Conservation (phyloP, 192 early-diverging fungal genomes). For the Coemansia sp. region DNA sequence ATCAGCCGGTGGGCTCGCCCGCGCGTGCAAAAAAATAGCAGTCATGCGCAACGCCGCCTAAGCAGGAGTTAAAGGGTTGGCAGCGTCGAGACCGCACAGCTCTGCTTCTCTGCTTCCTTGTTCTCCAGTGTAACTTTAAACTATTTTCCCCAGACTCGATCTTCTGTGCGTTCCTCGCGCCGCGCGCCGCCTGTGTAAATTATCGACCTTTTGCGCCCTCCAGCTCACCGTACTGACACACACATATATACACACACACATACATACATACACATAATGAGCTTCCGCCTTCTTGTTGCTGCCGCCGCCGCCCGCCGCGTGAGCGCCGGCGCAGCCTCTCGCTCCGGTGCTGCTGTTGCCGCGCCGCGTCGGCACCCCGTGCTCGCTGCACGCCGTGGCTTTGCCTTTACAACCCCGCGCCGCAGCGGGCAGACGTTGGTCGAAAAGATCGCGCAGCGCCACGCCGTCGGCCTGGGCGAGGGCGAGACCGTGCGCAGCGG, state of each 20-base stretch:
- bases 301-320: slow-evolving; percentile 34
- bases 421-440: slow-evolving; percentile 73
- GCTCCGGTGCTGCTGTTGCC: slow-evolving; percentile 1
- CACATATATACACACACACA: slow-evolving; percentile 1
- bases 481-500: slow-evolving; percentile 73
- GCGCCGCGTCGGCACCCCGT: slow-evolving; percentile 13
- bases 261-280: slow-evolving; percentile 14
- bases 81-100: no score
- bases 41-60: no score
- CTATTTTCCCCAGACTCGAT: no score
- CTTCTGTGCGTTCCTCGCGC: no score
- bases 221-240: neutral
- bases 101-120: no score
- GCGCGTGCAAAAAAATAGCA: no score
- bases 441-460: slow-evolving; percentile 94
- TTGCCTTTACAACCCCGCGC: slow-evolving; percentile 19
- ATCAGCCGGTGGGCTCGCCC: no score
- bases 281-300: slow-evolving; percentile 47
- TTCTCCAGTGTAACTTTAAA: no score
- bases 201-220: neutral
- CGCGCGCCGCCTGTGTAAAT: no score
- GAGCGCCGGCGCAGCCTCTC: neutral
- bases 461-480: slow-evolving; percentile 71
- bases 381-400: slow-evolving; percentile 19
- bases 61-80: no score